Base-by-base conservation (phyloP, 2,329 filamentous ascomycete species). In the Colletotrichum gigasporum region DNA sequence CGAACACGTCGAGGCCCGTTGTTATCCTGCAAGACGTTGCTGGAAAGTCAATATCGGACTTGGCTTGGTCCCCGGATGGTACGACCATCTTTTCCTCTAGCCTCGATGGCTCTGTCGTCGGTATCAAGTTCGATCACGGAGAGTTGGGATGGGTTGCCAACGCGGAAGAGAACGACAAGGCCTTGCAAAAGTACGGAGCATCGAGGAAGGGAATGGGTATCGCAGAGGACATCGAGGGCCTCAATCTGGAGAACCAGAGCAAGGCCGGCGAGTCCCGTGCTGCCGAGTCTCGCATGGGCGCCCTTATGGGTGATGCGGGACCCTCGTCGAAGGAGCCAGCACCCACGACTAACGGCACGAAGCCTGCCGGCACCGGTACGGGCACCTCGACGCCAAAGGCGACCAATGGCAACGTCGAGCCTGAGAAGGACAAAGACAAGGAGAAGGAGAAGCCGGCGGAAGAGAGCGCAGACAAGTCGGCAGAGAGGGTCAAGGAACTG, bases 201-300 rank as follows among this genome's bases (percentile, higher is more conserved):
- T 93, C 93, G 8, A 85, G 95, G 71, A 93, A 94, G 78, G 94
- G 91, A 10, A 92, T 94, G 74, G 96, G 95, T 2, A 93, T 98
- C 51, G 88, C 96, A 5, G 96, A 99, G 77, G 95, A 96, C 65
- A 92, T 97, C 0, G 93, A 97, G 71, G 93, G 93, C 0, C 79
- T 98, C 42, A 84, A 92, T 35, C 80, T 99, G 0, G 96, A 99
- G 78, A 94, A 96, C 70, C 91, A 90, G 74, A 97, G 94, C 79
- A 97, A 96, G 74, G 94, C 91, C 42, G 95, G 91, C 20, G 96
- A 99, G 75, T 86, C 95, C 30, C 92, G 91, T 68, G 94, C 91
- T 5, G 94, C 95, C 0, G 93, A 99, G 78, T 96, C 94, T 2
- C 88, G 95, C 69, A 99, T 99, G 96, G 96, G 96, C 11, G 95